These are phyloP conservation scores for Paramecium biaurelia DNA, from an alignment of 73 alveolate species.

Conservation along the genomic window DNA sequence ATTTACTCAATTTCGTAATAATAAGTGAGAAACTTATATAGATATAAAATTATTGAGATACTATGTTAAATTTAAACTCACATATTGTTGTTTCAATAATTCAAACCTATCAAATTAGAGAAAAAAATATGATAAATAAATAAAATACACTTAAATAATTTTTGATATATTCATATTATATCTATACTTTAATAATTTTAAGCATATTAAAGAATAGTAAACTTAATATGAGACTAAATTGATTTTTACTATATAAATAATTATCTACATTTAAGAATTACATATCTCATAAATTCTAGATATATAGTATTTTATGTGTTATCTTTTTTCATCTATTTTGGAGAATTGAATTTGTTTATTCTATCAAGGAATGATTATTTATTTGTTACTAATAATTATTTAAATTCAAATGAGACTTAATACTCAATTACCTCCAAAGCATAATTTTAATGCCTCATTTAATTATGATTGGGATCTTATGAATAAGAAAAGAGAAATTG, in stretches of 20 bases:
- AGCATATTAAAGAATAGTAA: neutral
- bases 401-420: neutral
- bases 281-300: neutral
- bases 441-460: conserved; percentile 5
- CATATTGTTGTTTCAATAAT: no score
- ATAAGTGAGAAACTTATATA: no score
- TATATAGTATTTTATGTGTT: neutral
- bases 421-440: conserved; percentile 47
- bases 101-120: no score
- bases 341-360: neutral
- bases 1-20: no score
- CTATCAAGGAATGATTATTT: neutral
- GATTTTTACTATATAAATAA: neutral
- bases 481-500: neutral
- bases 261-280: neutral
- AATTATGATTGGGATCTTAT: conserved; percentile 28
- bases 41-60: no score
- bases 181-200: no score
- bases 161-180: no score
- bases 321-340: neutral
- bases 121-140: no score
- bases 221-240: neutral
- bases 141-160: no score
- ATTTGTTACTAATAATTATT: neutral
- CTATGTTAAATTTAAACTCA: no score